Evolutionary conservation across 208 protist genomes (phyloP).

Genomic region (Tritrichomonas foetus): DNA sequence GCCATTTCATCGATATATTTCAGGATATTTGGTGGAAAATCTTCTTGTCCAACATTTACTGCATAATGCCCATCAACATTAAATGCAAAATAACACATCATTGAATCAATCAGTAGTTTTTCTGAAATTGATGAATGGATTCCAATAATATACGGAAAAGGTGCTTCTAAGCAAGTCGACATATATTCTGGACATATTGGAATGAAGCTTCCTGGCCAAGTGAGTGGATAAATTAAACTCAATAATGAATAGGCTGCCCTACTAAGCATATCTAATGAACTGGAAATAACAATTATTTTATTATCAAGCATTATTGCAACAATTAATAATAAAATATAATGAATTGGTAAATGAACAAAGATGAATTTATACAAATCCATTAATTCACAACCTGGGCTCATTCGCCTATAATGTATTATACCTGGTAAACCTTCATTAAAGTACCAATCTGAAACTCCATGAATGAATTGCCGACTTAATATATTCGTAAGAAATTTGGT

Average conservation of each 20-base stretch:
- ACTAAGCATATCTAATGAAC: background rate
- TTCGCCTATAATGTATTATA: background rate
- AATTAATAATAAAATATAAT: background rate
- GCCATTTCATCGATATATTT: background rate
- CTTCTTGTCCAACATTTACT: background rate
- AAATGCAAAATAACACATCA: background rate
- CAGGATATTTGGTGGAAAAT: background rate
- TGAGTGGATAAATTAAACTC: background rate
- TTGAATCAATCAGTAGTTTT: background rate
- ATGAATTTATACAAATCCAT: background rate
- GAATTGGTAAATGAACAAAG: background rate
- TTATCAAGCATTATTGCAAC: background rate
- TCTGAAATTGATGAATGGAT: background rate
- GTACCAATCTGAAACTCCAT: background rate
- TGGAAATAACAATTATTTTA: background rate
- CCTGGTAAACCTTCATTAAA: background rate
- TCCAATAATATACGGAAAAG: background rate
- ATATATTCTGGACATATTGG: background rate
- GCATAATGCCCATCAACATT: conserved; percentile 9
- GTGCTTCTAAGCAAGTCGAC: background rate
- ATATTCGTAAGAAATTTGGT: background rate
- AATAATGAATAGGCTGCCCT: background rate
- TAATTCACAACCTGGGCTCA: background rate
- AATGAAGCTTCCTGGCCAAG: conserved; percentile 11
- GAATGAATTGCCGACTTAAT: background rate